Evolutionary conservation across 352 stramenopile genomes (phyloP).

Genomic region (Achlya hypogyna): DNA sequence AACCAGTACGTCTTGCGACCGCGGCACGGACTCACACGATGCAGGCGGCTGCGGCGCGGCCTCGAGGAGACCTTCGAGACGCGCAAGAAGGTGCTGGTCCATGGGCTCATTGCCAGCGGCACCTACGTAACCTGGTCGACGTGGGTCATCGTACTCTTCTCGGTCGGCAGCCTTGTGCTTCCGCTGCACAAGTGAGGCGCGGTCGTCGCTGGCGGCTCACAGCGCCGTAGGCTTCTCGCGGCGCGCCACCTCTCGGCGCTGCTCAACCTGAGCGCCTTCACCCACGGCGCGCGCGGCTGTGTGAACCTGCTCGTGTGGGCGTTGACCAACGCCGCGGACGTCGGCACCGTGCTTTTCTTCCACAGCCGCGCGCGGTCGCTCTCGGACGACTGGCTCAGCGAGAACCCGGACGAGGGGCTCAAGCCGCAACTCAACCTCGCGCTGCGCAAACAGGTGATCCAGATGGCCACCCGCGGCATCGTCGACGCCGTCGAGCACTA

Average conservation of each 20-base stretch:
- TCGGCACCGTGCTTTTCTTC: constrained; percentile 32
- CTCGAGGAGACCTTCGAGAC: constrained; percentile 83
- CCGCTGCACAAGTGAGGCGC: background rate
- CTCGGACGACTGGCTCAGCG: constrained; percentile 7
- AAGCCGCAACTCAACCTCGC: constrained; percentile 82
- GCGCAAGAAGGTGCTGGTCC: constrained; percentile 58
- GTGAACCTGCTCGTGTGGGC: constrained; percentile 84
- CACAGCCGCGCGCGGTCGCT: background rate
- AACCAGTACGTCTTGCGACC: constrained; percentile 26
- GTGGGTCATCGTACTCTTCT: constrained; percentile 57
- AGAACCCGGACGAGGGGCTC: constrained; percentile 33
- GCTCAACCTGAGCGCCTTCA: constrained; percentile 66
- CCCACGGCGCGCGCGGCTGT: constrained; percentile 62
- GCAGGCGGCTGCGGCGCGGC: constrained; percentile 46
- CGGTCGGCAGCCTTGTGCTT: constrained; percentile 37
- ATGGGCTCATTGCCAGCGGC: constrained; percentile 67
- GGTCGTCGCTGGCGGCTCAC: background rate
- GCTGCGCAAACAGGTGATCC: constrained; percentile 78
- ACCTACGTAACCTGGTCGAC: constrained; percentile 83
- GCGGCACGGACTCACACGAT: background rate
- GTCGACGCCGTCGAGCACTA: constrained; percentile 79
- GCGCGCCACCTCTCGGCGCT: constrained; percentile 37
- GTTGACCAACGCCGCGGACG: constrained; percentile 57
- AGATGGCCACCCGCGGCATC: constrained; percentile 83
- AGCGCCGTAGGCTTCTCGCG: background rate